phyloP scores from a whole-genome alignment of 495 filamentous ascomycete genomes.

The Penicillium angulare region DNA sequence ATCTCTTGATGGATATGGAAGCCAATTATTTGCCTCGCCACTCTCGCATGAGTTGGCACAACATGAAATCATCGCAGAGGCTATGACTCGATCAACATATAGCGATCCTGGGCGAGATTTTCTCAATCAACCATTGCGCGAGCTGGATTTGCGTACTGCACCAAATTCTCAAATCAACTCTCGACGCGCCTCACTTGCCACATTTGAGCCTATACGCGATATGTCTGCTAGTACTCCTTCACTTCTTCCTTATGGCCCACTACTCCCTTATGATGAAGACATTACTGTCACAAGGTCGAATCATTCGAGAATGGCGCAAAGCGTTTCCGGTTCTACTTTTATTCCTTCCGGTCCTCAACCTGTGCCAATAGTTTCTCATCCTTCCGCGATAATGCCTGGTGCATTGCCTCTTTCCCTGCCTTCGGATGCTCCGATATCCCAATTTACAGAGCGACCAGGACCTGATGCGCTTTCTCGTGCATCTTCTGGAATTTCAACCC shows the following conservation, averaged over 20 bases:
- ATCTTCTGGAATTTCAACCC: conserved; percentile 34
- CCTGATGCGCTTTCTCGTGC: conserved; percentile 34
- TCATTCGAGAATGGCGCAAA: conserved; percentile 5
- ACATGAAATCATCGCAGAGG: conserved; percentile 29
- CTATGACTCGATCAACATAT: conserved; percentile 32
- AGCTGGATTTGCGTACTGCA: conserved; percentile 23
- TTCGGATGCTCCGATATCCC: conserved; percentile 7
- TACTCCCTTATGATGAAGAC: conserved; percentile 32
- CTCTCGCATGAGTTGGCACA: conserved; percentile 24
- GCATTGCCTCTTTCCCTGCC: conserved; percentile 24
- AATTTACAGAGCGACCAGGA: conserved; percentile 22
- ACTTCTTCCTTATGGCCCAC: conserved; percentile 15
- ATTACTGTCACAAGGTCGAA: conserved; percentile 22
- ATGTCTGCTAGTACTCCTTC: conserved; percentile 20
- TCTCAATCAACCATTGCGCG: conserved; percentile 14
- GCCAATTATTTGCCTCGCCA: conserved; percentile 32
- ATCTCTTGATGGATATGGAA: conserved; percentile 28
- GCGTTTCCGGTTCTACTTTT: background rate
- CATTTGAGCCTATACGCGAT: conserved; percentile 14
- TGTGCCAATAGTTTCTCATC: conserved; percentile 23
- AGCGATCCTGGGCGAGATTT: conserved; percentile 35
- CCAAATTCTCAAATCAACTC: conserved; percentile 24
- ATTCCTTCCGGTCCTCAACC: background rate
- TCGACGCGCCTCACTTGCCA: conserved; percentile 24
- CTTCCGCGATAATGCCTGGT: conserved; percentile 43